phyloP scores from a whole-genome alignment of 768 basidiomycete genomes.

The Strobilomyces echinocephalus region DNA sequence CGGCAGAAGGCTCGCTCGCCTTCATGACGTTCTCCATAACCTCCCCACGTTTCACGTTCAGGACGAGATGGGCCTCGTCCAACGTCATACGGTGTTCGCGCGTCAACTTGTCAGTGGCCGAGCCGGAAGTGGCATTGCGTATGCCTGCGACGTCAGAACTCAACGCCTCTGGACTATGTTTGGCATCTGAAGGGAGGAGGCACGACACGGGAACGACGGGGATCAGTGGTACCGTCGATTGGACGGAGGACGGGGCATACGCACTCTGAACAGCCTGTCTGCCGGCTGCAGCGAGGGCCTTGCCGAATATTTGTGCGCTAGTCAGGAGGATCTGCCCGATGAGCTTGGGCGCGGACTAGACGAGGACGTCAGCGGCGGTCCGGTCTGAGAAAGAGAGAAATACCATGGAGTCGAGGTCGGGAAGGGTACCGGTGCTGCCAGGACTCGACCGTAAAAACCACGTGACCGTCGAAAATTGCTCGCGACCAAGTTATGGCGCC shows the following conservation, averaged over 20 bases:
- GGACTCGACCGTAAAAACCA: not conserved
- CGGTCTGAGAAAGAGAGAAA: not conserved
- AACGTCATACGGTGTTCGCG: constrained; percentile 87
- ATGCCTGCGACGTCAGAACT: constrained; percentile 69
- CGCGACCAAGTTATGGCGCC: not conserved
- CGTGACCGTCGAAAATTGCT: constrained; percentile 21
- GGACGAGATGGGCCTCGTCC: constrained; percentile 90
- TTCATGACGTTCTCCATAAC: constrained; percentile 63
- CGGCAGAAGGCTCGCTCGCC: constrained; percentile 38
- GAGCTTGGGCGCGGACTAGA: constrained; percentile 72
- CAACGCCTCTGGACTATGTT: constrained; percentile 68
- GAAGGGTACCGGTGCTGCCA: not conserved
- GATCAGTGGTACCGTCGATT: constrained; percentile 1
- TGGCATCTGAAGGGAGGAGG: constrained; percentile 62
- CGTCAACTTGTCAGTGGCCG: constrained; percentile 74
- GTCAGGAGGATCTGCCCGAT: constrained; percentile 76
- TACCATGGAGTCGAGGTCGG: constrained; percentile 20
- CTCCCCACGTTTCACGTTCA: constrained; percentile 80
- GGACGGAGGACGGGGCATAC: constrained; percentile 23
- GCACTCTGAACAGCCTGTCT: constrained; percentile 90
- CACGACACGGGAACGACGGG: not conserved
- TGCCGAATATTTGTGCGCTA: constrained; percentile 80
- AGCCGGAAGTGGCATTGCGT: constrained; percentile 68
- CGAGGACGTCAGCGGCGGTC: not conserved
- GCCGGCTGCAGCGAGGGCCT: constrained; percentile 86